Evolutionary conservation across 495 filamentous ascomycete species (phyloP).

Genomic region (Sporormia fimetaria): DNA sequence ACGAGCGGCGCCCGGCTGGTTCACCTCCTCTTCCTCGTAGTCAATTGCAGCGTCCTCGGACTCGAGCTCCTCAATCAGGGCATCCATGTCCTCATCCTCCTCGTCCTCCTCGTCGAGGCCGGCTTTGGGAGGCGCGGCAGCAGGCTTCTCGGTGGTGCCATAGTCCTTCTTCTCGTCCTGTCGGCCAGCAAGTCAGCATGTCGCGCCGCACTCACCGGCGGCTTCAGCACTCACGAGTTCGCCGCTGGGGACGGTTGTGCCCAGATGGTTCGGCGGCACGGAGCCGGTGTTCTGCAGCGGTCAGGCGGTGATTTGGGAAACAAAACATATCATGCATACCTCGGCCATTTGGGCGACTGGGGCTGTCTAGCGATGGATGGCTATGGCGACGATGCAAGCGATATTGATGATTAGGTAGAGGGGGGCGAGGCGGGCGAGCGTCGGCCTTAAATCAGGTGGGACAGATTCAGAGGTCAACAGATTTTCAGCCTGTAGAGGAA

Average conservation of each 20-base stretch:
- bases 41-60: constrained; percentile 58
- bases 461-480: not conserved
- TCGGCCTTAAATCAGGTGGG: not conserved
- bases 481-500: not conserved
- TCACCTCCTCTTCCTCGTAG: constrained; percentile 43
- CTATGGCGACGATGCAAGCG: not conserved
- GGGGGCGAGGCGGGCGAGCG: not conserved
- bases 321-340: constrained; percentile 14
- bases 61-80: constrained; percentile 73
- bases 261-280: constrained; percentile 22
- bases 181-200: not conserved
- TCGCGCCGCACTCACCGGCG: not conserved
- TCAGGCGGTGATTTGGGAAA: too few relatives aligned
- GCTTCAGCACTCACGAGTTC: constrained; percentile 12
- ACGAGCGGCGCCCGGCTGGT: constrained; percentile 40
- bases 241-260: constrained; percentile 20
- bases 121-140: constrained; percentile 24
- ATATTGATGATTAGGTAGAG: not conserved
- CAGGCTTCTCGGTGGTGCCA: constrained; percentile 17
- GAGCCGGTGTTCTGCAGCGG: constrained; percentile 15
- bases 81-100: constrained; percentile 64
- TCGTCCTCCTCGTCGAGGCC: constrained; percentile 53
- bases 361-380: constrained; percentile 9
- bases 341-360: constrained; percentile 16
- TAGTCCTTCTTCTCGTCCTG: constrained; percentile 30